These are phyloP conservation scores for Rosa lucieae DNA, from an alignment of 306 rosid species.

Conservation along the genomic window DNA sequence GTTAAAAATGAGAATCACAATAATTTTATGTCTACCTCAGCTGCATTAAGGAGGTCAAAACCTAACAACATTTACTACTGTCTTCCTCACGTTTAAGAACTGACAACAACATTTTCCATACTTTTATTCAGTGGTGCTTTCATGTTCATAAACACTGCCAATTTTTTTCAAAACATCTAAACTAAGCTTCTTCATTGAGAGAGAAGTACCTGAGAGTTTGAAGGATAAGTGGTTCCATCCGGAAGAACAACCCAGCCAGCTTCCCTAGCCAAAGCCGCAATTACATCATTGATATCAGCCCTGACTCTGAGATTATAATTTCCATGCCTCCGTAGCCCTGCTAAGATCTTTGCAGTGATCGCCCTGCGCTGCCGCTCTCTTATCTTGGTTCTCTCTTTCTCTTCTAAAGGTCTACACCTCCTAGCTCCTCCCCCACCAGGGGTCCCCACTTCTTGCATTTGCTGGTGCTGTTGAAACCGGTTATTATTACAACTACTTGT, in stretches of 20 bases:
- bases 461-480: conserved; percentile 62
- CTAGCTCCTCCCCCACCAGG: conserved; percentile 77
- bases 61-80: not conserved
- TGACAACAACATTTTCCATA: not conserved
- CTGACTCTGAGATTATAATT: conserved; percentile 96
- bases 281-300: conserved; percentile 96
- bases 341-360: conserved; percentile 92
- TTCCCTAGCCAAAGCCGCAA: conserved; percentile 92
- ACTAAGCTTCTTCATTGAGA: conserved; percentile 16
- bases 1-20: conserved; percentile 36
- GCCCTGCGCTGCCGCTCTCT: conserved; percentile 99
- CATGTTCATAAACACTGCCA: not conserved
- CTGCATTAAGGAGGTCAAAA: conserved; percentile 22
- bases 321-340: conserved; percentile 96
- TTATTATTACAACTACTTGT: conserved; percentile 44
- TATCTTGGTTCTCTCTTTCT: conserved; percentile 95
- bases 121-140: not conserved
- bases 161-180: not conserved
- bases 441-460: conserved; percentile 66
- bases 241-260: conserved; percentile 99
- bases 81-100: not conserved
- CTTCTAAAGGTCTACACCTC: conserved; percentile 87
- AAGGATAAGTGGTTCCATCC: conserved; percentile 91
- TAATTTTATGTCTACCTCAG: not conserved
- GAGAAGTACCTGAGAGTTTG: conserved; percentile 77